Conservation (phyloP, 495 filamentous ascomycete species). For the Penicillium cosmopolitanum region DNA sequence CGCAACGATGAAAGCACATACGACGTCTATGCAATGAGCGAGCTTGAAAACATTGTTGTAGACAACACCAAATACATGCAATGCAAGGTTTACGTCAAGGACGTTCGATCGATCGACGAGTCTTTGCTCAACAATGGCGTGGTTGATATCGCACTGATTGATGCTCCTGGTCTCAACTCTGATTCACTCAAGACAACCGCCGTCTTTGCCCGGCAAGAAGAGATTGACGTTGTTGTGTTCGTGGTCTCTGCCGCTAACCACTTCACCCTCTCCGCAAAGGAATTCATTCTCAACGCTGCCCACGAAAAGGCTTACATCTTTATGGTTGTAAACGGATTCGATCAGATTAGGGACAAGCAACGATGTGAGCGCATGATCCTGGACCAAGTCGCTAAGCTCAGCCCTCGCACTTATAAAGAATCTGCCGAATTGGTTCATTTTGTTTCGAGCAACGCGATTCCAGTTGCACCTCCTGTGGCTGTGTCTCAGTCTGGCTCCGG, state of each 20-base stretch:
- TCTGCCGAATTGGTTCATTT: conserved; percentile 93
- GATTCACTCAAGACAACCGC: conserved; percentile 97
- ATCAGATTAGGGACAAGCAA: conserved; percentile 89
- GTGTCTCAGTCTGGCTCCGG: conserved; percentile 52
- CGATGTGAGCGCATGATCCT: conserved; percentile 87
- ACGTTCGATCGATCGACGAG: conserved; percentile 87
- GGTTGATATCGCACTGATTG: conserved; percentile 96
- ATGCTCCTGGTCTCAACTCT: conserved; percentile 92
- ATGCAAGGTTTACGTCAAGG: conserved; percentile 96
- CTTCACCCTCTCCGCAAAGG: conserved; percentile 93
- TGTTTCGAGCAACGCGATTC: conserved; percentile 94
- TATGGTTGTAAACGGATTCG: conserved; percentile 97
- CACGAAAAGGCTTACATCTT: conserved; percentile 98
- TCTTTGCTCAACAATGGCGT: conserved; percentile 96
- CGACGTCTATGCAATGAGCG: conserved; percentile 73
- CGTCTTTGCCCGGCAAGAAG: conserved; percentile 94
- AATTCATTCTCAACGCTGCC: conserved; percentile 95
- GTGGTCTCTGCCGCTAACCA: conserved; percentile 97
- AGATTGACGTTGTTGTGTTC: conserved; percentile 98
- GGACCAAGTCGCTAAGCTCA: conserved; percentile 81
- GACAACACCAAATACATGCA: conserved; percentile 87
- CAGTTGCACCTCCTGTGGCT: conserved; percentile 62
- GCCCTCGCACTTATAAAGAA: conserved; percentile 91
- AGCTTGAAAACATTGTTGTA: conserved; percentile 86
- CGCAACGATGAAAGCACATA: conserved; percentile 93